Base-by-base conservation (phyloP, 352 stramenopile species). In the Globisporangium alternatum region DNA sequence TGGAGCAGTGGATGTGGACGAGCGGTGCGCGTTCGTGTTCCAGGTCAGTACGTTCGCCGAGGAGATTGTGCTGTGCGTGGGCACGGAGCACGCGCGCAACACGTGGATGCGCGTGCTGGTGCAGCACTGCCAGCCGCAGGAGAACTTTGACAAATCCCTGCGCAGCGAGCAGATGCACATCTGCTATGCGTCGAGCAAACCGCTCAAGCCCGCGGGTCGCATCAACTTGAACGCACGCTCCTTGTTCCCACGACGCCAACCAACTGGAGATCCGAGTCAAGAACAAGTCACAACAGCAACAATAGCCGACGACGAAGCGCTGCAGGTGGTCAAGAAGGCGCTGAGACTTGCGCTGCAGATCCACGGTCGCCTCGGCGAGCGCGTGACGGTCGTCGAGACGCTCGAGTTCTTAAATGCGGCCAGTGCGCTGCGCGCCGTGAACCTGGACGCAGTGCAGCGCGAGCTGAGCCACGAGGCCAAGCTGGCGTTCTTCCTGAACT, bases 41-140 rank as follows among this genome's bases (percentile, higher is more conserved):
- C 76, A 90, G 60, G 82, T 93, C 61, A 88, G 75, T 45, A 91
- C 78, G 19, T 85, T 93, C 53, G 79, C 79, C 0, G 82, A 93
- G 53, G 79, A 93, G 67, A 86, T 91, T 47, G 70, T 90, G 19
- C 59, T 93, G n/a, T 91, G 81, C 53, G 76, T 91, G 19, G 70
- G 74, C 21, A 88, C 77, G 12, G 73, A 77, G 41, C 82, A 83
- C 15, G 77, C 82, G 19, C 81, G 82, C 22, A 78, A 84, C 62
- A 68, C 80, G 19, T 93, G 84, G 84, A 68, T 93, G 30, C 77
- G 76, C 44, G 79, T 84, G 19, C 63, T 93, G 9, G 48, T 78
- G 19, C 79, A 91, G 57, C 80, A 83, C n/a, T 89, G 80, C 60
- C 65, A 76, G 17, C 68, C 70, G 21, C 67, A 73, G 13, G 43